phyloP scores from a whole-genome alignment of 1,284 basidiomycete species.

The Wallemia hederae region DNA sequence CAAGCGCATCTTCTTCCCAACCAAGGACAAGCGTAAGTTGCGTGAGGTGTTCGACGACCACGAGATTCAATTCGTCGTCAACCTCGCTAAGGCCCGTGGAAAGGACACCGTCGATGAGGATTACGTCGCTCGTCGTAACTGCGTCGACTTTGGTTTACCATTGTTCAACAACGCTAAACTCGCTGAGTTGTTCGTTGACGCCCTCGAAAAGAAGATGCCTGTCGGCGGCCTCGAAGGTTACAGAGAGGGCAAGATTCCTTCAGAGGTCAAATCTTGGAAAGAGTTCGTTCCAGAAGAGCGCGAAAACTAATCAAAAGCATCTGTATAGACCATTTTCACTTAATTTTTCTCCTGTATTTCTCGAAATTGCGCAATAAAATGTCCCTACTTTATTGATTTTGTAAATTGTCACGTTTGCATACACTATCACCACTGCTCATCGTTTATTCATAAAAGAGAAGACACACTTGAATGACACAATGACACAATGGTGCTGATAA shows the following conservation, averaged over 20 bases:
- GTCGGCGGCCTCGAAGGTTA: constrained; percentile 54
- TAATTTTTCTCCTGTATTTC: not conserved
- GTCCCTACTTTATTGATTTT: not conserved
- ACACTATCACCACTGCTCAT: too few relatives aligned
- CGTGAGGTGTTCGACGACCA: constrained; percentile 77
- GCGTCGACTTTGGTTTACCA: constrained; percentile 23
- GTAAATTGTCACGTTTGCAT: too few relatives aligned
- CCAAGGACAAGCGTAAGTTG: constrained; percentile 83
- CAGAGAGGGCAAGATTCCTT: constrained; percentile 65
- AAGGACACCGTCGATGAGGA: constrained; percentile 63
- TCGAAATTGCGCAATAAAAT: not conserved
- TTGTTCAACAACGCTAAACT: constrained; percentile 72
- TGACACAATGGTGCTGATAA: too few relatives aligned
- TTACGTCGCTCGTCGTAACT: constrained; percentile 63
- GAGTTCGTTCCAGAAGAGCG: constrained; percentile 7
- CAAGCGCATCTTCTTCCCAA: constrained; percentile 85
- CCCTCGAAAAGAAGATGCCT: constrained; percentile 61
- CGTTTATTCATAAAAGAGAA: not conserved
- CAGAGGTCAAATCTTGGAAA: constrained; percentile 31
- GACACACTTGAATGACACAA: too few relatives aligned
- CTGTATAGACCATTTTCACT: not conserved
- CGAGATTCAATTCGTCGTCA: constrained; percentile 85
- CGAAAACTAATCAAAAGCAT: not conserved
- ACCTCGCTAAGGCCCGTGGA: constrained; percentile 59
- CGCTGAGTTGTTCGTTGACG: constrained; percentile 72